Evolutionary conservation across 1,139 yeast genomes (phyloP).

Genomic region (Hyphopichia buzzinii): DNA sequence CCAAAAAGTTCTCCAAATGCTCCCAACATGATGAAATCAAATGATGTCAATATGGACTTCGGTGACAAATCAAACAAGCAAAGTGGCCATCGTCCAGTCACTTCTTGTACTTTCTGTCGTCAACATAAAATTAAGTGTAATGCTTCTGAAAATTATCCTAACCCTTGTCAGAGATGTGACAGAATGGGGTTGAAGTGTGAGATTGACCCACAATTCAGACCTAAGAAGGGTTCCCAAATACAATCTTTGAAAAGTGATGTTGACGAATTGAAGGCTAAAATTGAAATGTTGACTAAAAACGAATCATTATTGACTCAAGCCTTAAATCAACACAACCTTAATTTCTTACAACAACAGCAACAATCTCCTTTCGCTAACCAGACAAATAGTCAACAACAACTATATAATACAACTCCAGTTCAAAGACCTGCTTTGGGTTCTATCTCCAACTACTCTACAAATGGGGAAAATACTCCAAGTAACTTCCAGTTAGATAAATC

Average conservation of each 20-base stretch:
- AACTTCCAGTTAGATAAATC: slow-evolving; percentile 10
- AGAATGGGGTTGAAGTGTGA: slow-evolving; percentile 79
- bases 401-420: slow-evolving; percentile 8
- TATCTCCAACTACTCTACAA: slow-evolving; percentile 4
- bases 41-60: background rate
- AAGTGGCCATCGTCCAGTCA: slow-evolving; percentile 73
- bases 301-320: slow-evolving; percentile 68
- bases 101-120: slow-evolving; percentile 91
- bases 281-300: slow-evolving; percentile 70
- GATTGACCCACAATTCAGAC: slow-evolving; percentile 88
- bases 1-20: background rate
- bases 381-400: slow-evolving; percentile 9
- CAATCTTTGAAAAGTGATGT: slow-evolving; percentile 83
- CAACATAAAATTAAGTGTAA: slow-evolving; percentile 94
- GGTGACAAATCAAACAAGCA: slow-evolving; percentile 22
- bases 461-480: slow-evolving; percentile 12
- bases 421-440: slow-evolving; percentile 7
- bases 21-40: background rate
- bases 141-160: slow-evolving; percentile 80
- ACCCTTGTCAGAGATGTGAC: slow-evolving; percentile 80
- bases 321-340: slow-evolving; percentile 44
- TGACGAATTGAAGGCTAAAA: slow-evolving; percentile 73
- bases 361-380: slow-evolving; percentile 2
- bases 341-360: slow-evolving; percentile 23
- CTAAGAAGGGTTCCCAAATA: slow-evolving; percentile 88